Percentiles rank a stretch among this genome's conserved stretches.
Evolutionary conservation across 345 rosid species (phyloP).

Genomic region (Aegle marmelos): DNA sequence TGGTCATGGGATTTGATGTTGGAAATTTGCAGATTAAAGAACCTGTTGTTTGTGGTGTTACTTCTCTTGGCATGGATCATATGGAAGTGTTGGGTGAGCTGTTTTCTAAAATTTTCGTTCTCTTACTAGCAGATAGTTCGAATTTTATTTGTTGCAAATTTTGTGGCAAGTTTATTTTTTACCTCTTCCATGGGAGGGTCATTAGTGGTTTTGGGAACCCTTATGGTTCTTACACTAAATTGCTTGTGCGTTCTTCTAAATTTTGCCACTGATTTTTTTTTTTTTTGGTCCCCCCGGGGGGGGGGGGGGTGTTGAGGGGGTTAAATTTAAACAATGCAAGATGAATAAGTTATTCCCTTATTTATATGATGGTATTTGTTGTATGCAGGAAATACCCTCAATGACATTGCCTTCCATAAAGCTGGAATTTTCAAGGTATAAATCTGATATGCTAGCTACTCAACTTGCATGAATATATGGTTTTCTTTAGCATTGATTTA

Average conservation of each 20-base stretch:
- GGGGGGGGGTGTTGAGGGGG: background rate
- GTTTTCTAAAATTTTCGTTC: slow-evolving; percentile 1
- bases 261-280: background rate
- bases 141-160: background rate
- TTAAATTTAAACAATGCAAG: background rate
- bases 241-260: background rate
- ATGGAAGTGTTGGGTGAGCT: slow-evolving; percentile 60
- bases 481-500: slow-evolving; percentile 13
- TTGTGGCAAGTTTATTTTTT: background rate
- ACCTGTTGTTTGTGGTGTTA: slow-evolving; percentile 82
- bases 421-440: slow-evolving; percentile 95
- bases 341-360: background rate
- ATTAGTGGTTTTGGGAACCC: background rate
- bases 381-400: slow-evolving; percentile 63
- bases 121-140: background rate
- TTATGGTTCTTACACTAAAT: background rate
- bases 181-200: background rate
- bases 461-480: slow-evolving; percentile 13
- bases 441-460: slow-evolving; percentile 1
- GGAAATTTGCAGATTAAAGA: slow-evolving; percentile 59
- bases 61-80: slow-evolving; percentile 92
- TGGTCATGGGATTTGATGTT: slow-evolving; percentile 11
- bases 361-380: slow-evolving; percentile 12
- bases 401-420: slow-evolving; percentile 75
- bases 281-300: too few relatives aligned